phyloP scores from a whole-genome alignment of 106 monocot genomes.

The Dendrobium nobile region DNA sequence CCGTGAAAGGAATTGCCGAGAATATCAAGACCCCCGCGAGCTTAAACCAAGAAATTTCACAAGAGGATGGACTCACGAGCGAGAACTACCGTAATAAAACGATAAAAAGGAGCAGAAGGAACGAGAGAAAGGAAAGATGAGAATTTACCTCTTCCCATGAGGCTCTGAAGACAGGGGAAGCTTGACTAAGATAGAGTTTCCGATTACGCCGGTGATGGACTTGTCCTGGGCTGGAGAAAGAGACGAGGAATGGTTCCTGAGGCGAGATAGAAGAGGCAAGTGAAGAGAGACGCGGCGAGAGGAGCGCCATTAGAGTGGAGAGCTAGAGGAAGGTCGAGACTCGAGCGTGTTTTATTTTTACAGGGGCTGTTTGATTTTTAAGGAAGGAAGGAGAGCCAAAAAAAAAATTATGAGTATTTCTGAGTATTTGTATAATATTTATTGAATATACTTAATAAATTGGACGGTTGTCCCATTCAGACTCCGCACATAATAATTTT shows the following conservation, averaged over 20 bases:
- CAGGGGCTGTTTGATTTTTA: too few relatives aligned
- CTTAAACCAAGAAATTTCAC: conserved; percentile 23
- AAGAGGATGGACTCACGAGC: too few relatives aligned
- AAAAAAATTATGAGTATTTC: too few relatives aligned
- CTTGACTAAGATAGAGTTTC: background rate
- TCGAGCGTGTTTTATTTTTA: too few relatives aligned
- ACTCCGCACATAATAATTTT: too few relatives aligned
- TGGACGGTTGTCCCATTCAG: too few relatives aligned
- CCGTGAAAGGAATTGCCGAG: conserved; percentile 91
- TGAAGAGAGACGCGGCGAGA: background rate
- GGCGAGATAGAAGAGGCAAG: background rate
- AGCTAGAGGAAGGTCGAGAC: background rate
- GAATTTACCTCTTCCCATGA: conserved; percentile 47
- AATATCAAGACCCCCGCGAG: conserved; percentile 86
- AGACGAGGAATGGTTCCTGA: background rate
- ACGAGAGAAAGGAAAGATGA: background rate
- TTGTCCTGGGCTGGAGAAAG: background rate
- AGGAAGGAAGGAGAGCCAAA: too few relatives aligned
- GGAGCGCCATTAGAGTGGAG: background rate
- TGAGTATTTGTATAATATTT: too few relatives aligned
- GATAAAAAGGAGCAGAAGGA: background rate
- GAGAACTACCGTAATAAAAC: background rate
- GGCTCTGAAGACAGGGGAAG: conserved; percentile 20
- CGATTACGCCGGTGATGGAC: background rate
- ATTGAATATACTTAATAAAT: too few relatives aligned